Conservation (phyloP, 1,139 yeast genomes). For the Hemisphaericaspora xylanilytica region DNA sequence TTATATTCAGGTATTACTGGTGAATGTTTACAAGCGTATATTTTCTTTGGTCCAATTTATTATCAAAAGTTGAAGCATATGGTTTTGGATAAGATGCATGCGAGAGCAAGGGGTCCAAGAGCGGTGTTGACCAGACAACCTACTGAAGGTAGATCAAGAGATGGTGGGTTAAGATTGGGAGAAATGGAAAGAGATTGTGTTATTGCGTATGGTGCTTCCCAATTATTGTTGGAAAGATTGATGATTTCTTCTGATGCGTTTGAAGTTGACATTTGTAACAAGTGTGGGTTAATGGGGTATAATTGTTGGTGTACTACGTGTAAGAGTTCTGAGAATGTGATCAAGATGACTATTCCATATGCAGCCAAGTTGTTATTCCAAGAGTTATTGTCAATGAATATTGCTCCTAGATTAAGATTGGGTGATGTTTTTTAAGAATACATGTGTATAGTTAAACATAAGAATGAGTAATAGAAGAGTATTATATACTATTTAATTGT, state of each 20-base stretch:
- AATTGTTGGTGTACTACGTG: conserved; percentile 97
- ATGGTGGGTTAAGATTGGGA: conserved; percentile 98
- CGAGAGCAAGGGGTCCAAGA: conserved; percentile 98
- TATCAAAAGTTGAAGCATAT: conserved; percentile 97
- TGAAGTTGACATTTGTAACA: conserved; percentile 91
- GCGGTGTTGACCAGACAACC: conserved; percentile 98
- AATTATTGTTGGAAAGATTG: conserved; percentile 84
- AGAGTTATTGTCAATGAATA: conserved; percentile 93
- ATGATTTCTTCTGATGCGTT: conserved; percentile 98
- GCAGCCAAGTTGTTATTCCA: conserved; percentile 97
- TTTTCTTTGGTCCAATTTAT: conserved; percentile 97
- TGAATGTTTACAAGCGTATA: conserved; percentile 94
- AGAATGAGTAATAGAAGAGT: too few species aligned
- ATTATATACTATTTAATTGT: too few species aligned
- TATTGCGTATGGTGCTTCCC: conserved; percentile 98
- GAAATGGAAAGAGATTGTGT: conserved; percentile 99
- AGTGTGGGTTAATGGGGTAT: conserved; percentile 98
- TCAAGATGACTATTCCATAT: conserved; percentile 95
- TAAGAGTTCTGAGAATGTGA: conserved; percentile 80
- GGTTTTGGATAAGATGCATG: conserved; percentile 99
- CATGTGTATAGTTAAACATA: too few species aligned
- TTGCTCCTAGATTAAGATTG: conserved; percentile 89
- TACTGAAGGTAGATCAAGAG: conserved; percentile 98
- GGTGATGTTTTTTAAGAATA: conserved; percentile 70
- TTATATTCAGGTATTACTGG: conserved; percentile 98